Base-by-base conservation (phyloP, 78 protist species). In the Pigoraptor vietnamica region DNA sequence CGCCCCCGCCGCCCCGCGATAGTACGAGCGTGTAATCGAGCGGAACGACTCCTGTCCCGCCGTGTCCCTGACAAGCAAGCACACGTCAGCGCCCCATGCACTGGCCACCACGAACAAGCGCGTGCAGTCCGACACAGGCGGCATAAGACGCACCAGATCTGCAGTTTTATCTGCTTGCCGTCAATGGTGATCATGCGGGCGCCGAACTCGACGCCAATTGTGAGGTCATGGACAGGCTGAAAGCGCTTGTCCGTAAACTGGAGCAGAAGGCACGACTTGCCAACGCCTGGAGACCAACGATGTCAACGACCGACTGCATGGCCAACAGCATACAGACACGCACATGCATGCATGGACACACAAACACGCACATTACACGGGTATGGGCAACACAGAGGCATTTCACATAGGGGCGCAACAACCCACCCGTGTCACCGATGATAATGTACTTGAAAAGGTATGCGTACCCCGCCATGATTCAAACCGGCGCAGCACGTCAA, bases 151-250 rank as follows among this genome's bases (percentile, higher is more conserved):
- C 98, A 99, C 99, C 99, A 99, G 35, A 99, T 97, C 91, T 98
- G 99, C 40, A 99, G 90, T 93, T 99, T 99, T 87, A 99, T 93
- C 35, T 96, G 96, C 81, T 97, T 94, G 67, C 39, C 35, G 67
- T 98, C 98, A 32, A 99, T 92, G 6, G 93, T 89, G 37, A 99
- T 91, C 93, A 95, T 96, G 32, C 99, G 92, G 0, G 99, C 97
- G 25, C 99, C 99, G 40, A 99, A 99, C 88, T 99, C 99, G 1
- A 99, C 99, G 1, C 99, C 99, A 37, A 99, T 99, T 24, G 99
- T 99, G 39, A 97, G 95, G 83, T 98, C 99, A 87, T 98, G 99
- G 35, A 96, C 96, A 21, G 99, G 99, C 90, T 96, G 96, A 89
- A 99, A 99, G 25, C 98, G 93, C 89, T 98, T 97, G 92, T 99